Conservation (phyloP, 2,329 filamentous ascomycete genomes). For the Akanthomyces uredinophilus region DNA sequence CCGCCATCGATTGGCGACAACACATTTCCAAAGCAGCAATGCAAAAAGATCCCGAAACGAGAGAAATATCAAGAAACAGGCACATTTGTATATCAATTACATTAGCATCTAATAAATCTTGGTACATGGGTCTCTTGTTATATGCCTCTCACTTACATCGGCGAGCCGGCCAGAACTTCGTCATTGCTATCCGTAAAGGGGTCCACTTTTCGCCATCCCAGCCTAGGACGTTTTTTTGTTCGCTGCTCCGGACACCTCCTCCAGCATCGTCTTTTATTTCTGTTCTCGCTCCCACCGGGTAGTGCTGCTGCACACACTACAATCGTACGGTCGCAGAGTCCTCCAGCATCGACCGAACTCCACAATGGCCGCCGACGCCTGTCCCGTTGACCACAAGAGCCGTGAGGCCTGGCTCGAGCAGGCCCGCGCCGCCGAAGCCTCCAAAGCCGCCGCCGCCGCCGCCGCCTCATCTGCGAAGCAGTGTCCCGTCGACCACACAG, state of each 20-base stretch:
- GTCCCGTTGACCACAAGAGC: conserved; percentile 87
- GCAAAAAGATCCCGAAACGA: not conserved
- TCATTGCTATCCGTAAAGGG: not conserved
- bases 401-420: conserved; percentile 81
- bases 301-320: not conserved
- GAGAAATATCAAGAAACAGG: too few species aligned
- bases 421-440: conserved; percentile 47
- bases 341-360: not conserved
- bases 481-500: conserved; percentile 32
- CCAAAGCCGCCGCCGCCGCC: conserved; percentile 20
- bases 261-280: not conserved
- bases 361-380: conserved; percentile 39
- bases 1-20: too few species aligned
- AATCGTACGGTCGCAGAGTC: not conserved
- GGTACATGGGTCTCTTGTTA: not conserved
- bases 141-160: not conserved
- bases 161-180: not conserved
- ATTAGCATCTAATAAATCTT: too few species aligned
- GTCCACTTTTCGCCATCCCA: not conserved
- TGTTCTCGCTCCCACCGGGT: not conserved
- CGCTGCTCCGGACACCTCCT: not conserved
- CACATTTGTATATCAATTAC: not conserved
- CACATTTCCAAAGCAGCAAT: not conserved
- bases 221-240: not conserved
- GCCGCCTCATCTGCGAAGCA: conserved; percentile 18